phyloP scores from a whole-genome alignment of 768 basidiomycete genomes.

The Pluteus cervinus region DNA sequence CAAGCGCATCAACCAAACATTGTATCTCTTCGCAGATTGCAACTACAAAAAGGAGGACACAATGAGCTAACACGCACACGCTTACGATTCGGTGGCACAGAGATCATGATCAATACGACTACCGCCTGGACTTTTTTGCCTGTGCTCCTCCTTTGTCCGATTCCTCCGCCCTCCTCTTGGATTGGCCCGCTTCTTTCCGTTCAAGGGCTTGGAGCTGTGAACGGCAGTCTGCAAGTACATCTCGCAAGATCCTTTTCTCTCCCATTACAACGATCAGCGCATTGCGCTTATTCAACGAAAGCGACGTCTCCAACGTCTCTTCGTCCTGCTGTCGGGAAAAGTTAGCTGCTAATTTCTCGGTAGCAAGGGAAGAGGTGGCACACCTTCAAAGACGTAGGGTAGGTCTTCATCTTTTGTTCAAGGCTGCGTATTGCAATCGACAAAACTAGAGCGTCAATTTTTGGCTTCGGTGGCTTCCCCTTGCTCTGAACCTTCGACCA shows the following conservation, averaged over 20 bases:
- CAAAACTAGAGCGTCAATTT: constrained; percentile 42
- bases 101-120: no score
- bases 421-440: constrained; percentile 44
- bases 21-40: no score
- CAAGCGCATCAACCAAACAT: no score
- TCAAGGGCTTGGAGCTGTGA: constrained; percentile 9
- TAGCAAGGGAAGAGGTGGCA: constrained; percentile 14
- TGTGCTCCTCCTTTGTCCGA: constrained; percentile 6
- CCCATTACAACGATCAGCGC: constrained; percentile 74
- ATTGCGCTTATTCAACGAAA: constrained; percentile 42
- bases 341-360: constrained; percentile 2
- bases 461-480: constrained; percentile 71
- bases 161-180: constrained; percentile 8
- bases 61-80: no score
- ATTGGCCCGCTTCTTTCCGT: constrained; percentile 1
- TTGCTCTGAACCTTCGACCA: constrained; percentile 58
- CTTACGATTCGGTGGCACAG: no score
- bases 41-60: no score
- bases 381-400: constrained; percentile 57
- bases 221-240: constrained; percentile 16
- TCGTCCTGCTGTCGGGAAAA: constrained; percentile 41
- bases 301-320: constrained; percentile 28
- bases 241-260: constrained; percentile 65
- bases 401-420: constrained; percentile 42
- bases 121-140: constrained; percentile 2